These are phyloP conservation scores for Aspergillus viridinutans DNA, from an alignment of 2,329 filamentous ascomycete genomes.

Conservation along the genomic window DNA sequence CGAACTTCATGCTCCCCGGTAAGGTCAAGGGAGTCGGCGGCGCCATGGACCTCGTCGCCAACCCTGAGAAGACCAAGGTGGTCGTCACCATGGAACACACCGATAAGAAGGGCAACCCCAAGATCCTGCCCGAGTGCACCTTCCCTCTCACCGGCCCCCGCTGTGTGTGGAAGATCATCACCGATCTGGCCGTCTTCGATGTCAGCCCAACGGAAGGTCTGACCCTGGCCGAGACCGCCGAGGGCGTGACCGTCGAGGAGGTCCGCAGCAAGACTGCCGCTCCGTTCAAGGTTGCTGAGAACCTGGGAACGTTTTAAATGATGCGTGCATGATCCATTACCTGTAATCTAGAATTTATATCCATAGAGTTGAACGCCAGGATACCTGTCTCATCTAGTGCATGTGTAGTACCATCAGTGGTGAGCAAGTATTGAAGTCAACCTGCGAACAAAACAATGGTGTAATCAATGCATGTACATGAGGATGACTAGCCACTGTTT, in stretches of 20 bases:
- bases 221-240: slow-evolving; percentile 63
- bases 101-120: slow-evolving; percentile 64
- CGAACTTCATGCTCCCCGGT: slow-evolving; percentile 87
- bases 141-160: slow-evolving; percentile 63
- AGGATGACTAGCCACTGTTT: too few species aligned
- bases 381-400: too few species aligned
- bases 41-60: slow-evolving; percentile 71
- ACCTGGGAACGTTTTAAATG: slow-evolving; percentile 48
- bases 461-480: too few species aligned
- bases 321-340: slow-evolving; percentile 7
- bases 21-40: slow-evolving; percentile 83
- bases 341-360: slow-evolving; percentile 22
- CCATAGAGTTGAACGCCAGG: not conserved
- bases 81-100: slow-evolving; percentile 68
- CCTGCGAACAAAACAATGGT: too few species aligned
- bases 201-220: slow-evolving; percentile 60
- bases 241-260: slow-evolving; percentile 66
- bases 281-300: slow-evolving; percentile 59
- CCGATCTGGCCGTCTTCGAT: slow-evolving; percentile 68
- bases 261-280: slow-evolving; percentile 68
- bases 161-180: slow-evolving; percentile 67
- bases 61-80: slow-evolving; percentile 68
- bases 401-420: too few species aligned
- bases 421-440: too few species aligned
- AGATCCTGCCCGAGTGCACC: slow-evolving; percentile 59